Conservation (phyloP, 2,329 filamentous ascomycete genomes). For the Magnaporthiopsis rhizophila region DNA sequence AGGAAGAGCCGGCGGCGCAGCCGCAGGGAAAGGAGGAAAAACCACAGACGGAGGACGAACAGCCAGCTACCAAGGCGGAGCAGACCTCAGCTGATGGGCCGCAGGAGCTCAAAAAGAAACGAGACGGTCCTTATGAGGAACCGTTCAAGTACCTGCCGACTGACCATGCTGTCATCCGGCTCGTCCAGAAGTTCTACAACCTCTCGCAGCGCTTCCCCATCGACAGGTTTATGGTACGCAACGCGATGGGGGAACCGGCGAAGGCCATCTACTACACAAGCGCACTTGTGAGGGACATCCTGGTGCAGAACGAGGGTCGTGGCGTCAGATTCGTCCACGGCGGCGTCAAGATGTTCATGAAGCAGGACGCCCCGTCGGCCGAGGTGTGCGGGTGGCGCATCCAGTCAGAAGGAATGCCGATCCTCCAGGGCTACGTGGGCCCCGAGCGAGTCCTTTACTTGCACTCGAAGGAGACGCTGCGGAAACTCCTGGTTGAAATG, state of each 20-base stretch:
- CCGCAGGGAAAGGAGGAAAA: conserved; percentile 4
- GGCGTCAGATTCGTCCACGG: conserved; percentile 95
- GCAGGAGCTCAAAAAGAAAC: conserved; percentile 32
- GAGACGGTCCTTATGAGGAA: conserved; percentile 62
- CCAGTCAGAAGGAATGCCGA: conserved; percentile 86
- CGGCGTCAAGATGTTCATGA: conserved; percentile 98
- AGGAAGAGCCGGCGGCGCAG: conserved; percentile 13
- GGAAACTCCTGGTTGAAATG: conserved; percentile 84
- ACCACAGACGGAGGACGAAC: conserved; percentile 9
- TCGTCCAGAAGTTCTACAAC: conserved; percentile 78
- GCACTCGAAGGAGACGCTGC: conserved; percentile 70
- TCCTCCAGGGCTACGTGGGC: conserved; percentile 85
- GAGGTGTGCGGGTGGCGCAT: conserved; percentile 91
- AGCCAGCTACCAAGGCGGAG: conserved; percentile 12
- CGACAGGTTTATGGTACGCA: conserved; percentile 93
- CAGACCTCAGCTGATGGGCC: conserved; percentile 12
- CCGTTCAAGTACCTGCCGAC: conserved; percentile 84
- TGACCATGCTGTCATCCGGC: conserved; percentile 66
- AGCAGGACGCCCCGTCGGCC: conserved; percentile 82
- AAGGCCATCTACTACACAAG: conserved; percentile 98
- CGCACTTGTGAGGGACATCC: conserved; percentile 72
- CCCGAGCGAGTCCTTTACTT: conserved; percentile 67
- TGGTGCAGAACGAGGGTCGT: conserved; percentile 78
- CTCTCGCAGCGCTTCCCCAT: conserved; percentile 77
- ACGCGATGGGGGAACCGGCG: conserved; percentile 76